These are phyloP conservation scores for Chytridium lagenaria DNA, from an alignment of 371 early-diverging fungal species.

Conservation along the genomic window DNA sequence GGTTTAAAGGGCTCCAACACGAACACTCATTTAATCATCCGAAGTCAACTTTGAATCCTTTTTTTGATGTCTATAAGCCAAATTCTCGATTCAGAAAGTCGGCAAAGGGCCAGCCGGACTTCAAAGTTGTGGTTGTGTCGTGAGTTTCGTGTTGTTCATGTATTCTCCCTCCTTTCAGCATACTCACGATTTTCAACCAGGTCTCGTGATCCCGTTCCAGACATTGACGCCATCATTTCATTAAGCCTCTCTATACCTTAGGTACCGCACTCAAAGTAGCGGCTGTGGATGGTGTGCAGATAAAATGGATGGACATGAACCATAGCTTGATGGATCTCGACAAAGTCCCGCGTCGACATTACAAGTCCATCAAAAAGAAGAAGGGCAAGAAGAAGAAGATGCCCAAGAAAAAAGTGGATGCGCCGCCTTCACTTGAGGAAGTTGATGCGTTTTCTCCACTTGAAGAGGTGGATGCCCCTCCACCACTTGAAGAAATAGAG, in stretches of 20 bases:
- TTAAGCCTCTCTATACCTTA: background rate
- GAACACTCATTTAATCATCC: no score
- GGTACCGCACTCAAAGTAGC: background rate
- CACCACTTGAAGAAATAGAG: background rate
- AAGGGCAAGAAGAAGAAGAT: background rate
- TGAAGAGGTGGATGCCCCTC: no score
- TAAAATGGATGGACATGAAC: background rate
- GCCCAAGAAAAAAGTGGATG: background rate
- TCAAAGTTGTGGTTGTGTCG: constrained; percentile 2
- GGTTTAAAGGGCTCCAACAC: no score
- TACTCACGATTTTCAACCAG: background rate
- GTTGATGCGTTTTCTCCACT: background rate
- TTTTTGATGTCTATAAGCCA: constrained; percentile 17
- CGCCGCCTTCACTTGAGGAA: background rate
- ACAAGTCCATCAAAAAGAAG: constrained; percentile 12
- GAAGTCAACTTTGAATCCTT: no score
- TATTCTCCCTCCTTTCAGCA: background rate
- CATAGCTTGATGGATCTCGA: background rate
- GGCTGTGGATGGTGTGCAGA: background rate
- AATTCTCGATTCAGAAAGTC: background rate
- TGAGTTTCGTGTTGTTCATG: background rate
- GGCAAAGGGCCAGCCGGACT: background rate
- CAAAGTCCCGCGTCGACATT: background rate
- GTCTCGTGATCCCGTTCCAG: background rate
- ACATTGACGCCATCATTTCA: background rate